Conservation (phyloP, 176 grass and related monocot species). For the Pharus latifolius region DNA sequence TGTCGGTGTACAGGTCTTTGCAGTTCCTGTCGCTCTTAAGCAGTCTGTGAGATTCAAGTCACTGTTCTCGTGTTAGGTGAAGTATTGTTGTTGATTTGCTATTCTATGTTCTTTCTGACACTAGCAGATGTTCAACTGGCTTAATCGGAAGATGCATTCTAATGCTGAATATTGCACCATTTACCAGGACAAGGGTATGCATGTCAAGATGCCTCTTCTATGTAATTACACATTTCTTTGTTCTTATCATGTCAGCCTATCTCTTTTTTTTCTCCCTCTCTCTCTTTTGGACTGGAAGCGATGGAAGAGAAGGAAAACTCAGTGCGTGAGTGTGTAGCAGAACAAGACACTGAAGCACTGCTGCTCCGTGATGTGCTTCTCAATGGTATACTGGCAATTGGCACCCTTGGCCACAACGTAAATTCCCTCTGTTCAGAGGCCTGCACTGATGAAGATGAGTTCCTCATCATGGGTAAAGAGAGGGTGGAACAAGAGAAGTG, state of each 20-base stretch:
- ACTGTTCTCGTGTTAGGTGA: constrained; percentile 16
- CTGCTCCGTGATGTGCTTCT: constrained; percentile 79
- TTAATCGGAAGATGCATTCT: constrained; percentile 61
- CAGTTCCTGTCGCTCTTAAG: constrained; percentile 22
- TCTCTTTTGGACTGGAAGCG: not conserved
- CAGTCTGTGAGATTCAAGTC: not conserved
- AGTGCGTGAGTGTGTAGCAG: constrained; percentile 16
- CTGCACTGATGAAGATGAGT: constrained; percentile 23
- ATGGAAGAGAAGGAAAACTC: constrained; percentile 42
- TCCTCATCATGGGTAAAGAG: constrained; percentile 5
- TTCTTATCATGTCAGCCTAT: constrained; percentile 2
- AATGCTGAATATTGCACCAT: constrained; percentile 52
- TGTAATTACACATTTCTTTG: constrained; percentile 10
- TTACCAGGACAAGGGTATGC: constrained; percentile 39
- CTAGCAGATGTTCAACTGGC: constrained; percentile 67
- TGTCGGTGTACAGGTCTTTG: constrained; percentile 12
- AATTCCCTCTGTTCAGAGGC: constrained; percentile 26
- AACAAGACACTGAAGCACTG: constrained; percentile 78
- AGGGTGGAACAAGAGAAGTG: constrained; percentile 21
- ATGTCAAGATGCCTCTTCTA: constrained; percentile 11
- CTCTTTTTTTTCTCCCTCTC: not conserved
- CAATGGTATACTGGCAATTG: constrained; percentile 73
- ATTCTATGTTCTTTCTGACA: constrained; percentile 23
- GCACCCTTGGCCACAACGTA: constrained; percentile 61
- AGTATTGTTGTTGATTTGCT: constrained; percentile 15